Percentiles rank a stretch among this genome's conserved stretches.
phyloP scores from a whole-genome alignment of 2,329 filamentous ascomycete species.

The Epicoccum sorghinum region DNA sequence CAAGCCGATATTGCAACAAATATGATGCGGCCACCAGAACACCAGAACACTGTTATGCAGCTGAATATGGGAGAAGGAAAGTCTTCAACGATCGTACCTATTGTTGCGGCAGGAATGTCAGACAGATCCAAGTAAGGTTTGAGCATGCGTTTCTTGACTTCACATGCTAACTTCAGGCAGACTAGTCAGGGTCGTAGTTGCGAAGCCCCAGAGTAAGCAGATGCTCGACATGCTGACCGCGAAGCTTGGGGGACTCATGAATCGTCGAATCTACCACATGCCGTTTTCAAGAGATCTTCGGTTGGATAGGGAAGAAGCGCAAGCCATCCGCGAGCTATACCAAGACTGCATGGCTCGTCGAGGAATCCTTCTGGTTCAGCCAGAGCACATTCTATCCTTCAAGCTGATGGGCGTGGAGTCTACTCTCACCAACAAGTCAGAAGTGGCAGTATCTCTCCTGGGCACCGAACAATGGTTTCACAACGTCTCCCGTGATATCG shows the following conservation, averaged over 20 bases:
- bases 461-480: conserved; percentile 56
- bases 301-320: conserved; percentile 40
- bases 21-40: conserved; percentile 55
- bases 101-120: conserved; percentile 25
- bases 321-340: conserved; percentile 49
- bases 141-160: too few species aligned
- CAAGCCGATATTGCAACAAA: conserved; percentile 64
- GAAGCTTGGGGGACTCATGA: conserved; percentile 62
- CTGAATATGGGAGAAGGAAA: conserved; percentile 48
- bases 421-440: not conserved
- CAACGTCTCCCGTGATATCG: conserved; percentile 57
- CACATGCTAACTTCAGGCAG: not conserved
- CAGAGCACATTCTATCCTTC: conserved; percentile 69
- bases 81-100: conserved; percentile 39
- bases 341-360: conserved; percentile 56
- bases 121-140: too few species aligned
- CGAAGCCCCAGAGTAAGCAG: conserved; percentile 66
- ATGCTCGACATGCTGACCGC: conserved; percentile 63
- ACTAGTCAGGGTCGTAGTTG: conserved; percentile 65
- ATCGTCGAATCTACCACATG: conserved; percentile 61
- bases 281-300: conserved; percentile 63
- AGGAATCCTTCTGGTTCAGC: conserved; percentile 66
- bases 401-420: conserved; percentile 66
- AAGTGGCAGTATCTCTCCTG: conserved; percentile 46
- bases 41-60: conserved; percentile 37